Conservation (phyloP, 1,139 yeast species). For the Blastobotrys serpentis region DNA sequence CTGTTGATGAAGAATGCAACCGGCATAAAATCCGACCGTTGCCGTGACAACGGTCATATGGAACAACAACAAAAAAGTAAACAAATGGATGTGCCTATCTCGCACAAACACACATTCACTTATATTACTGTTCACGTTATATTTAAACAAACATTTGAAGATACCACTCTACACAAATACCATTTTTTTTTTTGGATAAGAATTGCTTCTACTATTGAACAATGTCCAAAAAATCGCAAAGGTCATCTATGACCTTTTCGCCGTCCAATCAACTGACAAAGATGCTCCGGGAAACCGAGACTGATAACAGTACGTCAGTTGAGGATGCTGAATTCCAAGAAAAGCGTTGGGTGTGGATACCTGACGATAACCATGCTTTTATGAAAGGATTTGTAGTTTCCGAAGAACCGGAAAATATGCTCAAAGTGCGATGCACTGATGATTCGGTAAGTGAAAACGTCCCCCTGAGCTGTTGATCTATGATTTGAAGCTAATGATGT, state of each 20-base stretch:
- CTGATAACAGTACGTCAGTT: constrained; percentile 19
- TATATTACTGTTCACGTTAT: neutral
- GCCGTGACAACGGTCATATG: constrained; percentile 7
- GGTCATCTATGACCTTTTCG: constrained; percentile 18
- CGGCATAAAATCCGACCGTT: neutral
- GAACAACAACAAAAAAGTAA: constrained; percentile 5
- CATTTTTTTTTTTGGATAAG: neutral
- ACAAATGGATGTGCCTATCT: constrained; percentile 1
- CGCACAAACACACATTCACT: neutral
- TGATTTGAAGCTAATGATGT: neutral
- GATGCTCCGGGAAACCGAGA: constrained; percentile 11
- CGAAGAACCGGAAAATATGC: constrained; percentile 50
- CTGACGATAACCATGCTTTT: constrained; percentile 64
- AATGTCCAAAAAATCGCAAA: constrained; percentile 1
- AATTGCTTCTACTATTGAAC: neutral
- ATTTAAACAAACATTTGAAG: neutral
- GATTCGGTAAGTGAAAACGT: constrained; percentile 45
- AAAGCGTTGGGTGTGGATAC: constrained; percentile 78
- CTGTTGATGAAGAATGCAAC: no score
- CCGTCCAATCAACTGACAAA: constrained; percentile 18
- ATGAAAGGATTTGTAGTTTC: constrained; percentile 64
- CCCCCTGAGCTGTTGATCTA: neutral
- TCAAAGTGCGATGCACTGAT: constrained; percentile 54
- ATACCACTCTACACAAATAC: neutral
- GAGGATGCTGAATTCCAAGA: constrained; percentile 52